phyloP scores from a whole-genome alignment of 345 rosid genomes.

The Nasturtium officinale region DNA sequence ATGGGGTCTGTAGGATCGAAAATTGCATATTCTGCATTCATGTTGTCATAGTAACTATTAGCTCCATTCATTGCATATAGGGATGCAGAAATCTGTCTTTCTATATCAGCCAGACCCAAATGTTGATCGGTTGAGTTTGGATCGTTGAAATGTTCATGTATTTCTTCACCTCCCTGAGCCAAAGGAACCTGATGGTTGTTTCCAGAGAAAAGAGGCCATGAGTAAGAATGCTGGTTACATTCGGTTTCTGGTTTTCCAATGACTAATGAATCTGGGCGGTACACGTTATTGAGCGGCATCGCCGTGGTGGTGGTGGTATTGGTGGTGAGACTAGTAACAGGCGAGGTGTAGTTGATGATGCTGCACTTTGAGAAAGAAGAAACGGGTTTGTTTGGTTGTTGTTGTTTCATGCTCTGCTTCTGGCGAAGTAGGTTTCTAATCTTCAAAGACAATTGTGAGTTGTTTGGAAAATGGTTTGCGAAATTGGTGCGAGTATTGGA shows the following conservation, averaged over 20 bases:
- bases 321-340: slow-evolving; percentile 22
- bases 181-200: slow-evolving; percentile 48
- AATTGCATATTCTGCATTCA: slow-evolving; percentile 35
- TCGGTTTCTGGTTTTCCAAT: slow-evolving; percentile 27
- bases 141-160: slow-evolving; percentile 23
- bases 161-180: slow-evolving; percentile 40
- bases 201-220: slow-evolving; percentile 51
- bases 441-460: slow-evolving; percentile 68
- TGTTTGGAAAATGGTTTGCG: slow-evolving; percentile 48
- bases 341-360: slow-evolving; percentile 20
- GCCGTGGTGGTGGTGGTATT: slow-evolving; percentile 32
- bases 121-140: slow-evolving; percentile 35
- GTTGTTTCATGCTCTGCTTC: slow-evolving; percentile 55
- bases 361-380: slow-evolving; percentile 18
- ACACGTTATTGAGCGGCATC: slow-evolving; percentile 47
- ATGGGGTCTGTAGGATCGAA: slow-evolving; percentile 52
- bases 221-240: slow-evolving; percentile 39
- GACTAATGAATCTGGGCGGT: slow-evolving; percentile 57
- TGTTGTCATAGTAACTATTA: slow-evolving; percentile 48
- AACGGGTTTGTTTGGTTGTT: slow-evolving; percentile 29
- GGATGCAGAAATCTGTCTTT: slow-evolving; percentile 75
- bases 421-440: slow-evolving; percentile 76
- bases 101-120: slow-evolving; percentile 47
- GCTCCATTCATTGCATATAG: slow-evolving; percentile 65
- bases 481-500: slow-evolving; percentile 86